These are phyloP conservation scores for Paecilomyces fulvus DNA, from an alignment of 2,329 filamentous ascomycete genomes.

Conservation along the genomic window DNA sequence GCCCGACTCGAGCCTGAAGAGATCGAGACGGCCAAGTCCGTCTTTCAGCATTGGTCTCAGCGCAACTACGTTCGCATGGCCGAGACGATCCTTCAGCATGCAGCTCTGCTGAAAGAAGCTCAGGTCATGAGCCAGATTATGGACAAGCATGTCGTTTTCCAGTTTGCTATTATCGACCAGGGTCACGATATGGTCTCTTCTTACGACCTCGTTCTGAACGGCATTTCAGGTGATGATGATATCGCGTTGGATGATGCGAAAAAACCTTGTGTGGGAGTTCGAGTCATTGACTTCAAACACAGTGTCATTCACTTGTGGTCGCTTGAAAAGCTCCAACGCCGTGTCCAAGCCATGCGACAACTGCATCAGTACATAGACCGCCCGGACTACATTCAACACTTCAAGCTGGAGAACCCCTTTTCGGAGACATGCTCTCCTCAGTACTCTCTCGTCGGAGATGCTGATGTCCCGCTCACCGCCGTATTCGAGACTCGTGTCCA, in stretches of 20 bases:
- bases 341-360: conserved; percentile 87
- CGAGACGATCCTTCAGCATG: conserved; percentile 80
- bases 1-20: conserved; percentile 61
- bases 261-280: conserved; percentile 84
- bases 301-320: conserved; percentile 89
- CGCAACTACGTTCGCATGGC: conserved; percentile 90
- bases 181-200: conserved; percentile 86
- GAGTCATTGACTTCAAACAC: conserved; percentile 85
- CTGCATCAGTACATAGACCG: conserved; percentile 95
- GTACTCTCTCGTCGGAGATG: conserved; percentile 87
- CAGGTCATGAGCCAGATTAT: conserved; percentile 97
- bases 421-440: conserved; percentile 83
- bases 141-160: conserved; percentile 85
- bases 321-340: conserved; percentile 78
- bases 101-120: conserved; percentile 82
- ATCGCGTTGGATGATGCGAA: conserved; percentile 67
- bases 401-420: conserved; percentile 88
- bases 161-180: conserved; percentile 83
- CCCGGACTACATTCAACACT: conserved; percentile 87
- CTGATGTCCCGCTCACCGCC: conserved; percentile 80
- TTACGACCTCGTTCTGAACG: conserved; percentile 93
- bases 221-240: conserved; percentile 78
- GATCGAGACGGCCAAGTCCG: conserved; percentile 57
- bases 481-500: conserved; percentile 94
- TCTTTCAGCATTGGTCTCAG: conserved; percentile 67